Percentiles rank a stretch among this genome's conserved stretches.
Conservation (phyloP, 225 moss, liverwort and hornwort species). For the Straminergon stramineum region DNA sequence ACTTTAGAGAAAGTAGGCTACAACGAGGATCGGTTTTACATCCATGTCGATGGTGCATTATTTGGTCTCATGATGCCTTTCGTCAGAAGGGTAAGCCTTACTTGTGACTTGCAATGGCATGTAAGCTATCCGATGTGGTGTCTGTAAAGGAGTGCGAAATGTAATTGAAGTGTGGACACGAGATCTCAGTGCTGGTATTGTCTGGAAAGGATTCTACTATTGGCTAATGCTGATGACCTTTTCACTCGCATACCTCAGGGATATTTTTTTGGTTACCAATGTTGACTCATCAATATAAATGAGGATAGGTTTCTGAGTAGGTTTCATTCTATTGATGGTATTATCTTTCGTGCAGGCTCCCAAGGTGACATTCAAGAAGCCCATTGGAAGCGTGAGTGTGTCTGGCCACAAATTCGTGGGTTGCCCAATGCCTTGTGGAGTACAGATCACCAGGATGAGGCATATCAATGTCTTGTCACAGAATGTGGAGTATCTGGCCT, state of each 20-base stretch:
- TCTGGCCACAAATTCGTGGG: slow-evolving; percentile 95
- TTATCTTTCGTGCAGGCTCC: slow-evolving; percentile 54
- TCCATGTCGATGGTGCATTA: slow-evolving; percentile 86
- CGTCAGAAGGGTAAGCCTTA: slow-evolving; percentile 33
- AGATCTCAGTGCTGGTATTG: background rate
- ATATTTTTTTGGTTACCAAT: background rate
- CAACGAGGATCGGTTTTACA: slow-evolving; percentile 71
- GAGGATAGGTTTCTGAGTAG: background rate
- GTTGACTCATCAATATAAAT: background rate
- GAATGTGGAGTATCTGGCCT: slow-evolving; percentile 28
- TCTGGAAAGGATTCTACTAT: background rate
- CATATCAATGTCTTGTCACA: slow-evolving; percentile 24
- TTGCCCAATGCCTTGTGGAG: slow-evolving; percentile 36
- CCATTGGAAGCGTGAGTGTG: slow-evolving; percentile 93
- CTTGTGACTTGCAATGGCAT: background rate
- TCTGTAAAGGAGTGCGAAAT: background rate
- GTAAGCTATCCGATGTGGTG: background rate
- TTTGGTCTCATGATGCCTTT: slow-evolving; percentile 66
- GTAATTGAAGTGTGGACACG: background rate
- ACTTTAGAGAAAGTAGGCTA: slow-evolving; percentile 57
- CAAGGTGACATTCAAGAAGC: slow-evolving; percentile 84
- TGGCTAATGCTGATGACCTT: background rate
- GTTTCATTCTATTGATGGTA: background rate
- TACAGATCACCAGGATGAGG: slow-evolving; percentile 28
- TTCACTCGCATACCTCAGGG: background rate